phyloP scores from a whole-genome alignment of 805 yeast species.

The Lachancea cidri region DNA sequence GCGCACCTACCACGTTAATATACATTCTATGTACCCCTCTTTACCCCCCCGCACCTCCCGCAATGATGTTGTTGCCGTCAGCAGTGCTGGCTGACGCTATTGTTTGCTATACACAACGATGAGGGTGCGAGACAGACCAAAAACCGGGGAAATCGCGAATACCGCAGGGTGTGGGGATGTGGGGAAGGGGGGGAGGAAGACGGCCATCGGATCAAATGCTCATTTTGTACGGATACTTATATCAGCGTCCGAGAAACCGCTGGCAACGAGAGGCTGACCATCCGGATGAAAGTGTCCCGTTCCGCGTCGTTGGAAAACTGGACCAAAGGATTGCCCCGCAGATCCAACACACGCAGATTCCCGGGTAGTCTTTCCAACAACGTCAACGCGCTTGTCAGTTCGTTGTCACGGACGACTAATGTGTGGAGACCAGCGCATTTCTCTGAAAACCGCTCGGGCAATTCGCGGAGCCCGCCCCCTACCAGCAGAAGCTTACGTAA shows the following conservation, averaged over 20 bases:
- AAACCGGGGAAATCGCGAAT: neutral
- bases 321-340: conserved; percentile 17
- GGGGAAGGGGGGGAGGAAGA: too few relatives aligned
- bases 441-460: conserved; percentile 3
- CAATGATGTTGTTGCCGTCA: neutral
- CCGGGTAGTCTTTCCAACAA: conserved; percentile 11
- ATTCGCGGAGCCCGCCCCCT: conserved; percentile 1
- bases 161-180: neutral
- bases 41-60: neutral
- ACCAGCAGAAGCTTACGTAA: conserved; percentile 6
- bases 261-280: conserved; percentile 4
- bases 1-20: neutral
- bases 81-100: neutral
- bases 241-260: neutral
- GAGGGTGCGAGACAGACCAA: neutral
- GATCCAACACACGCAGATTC: conserved; percentile 14
- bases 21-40: neutral
- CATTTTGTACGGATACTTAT: too few relatives aligned
- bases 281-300: conserved; percentile 1
- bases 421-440: conserved; percentile 7
- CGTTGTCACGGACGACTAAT: conserved; percentile 4
- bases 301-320: conserved; percentile 5
- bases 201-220: too few relatives aligned
- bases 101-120: neutral
- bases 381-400: conserved; percentile 1